Conservation (phyloP, 768 basidiomycete genomes). For the Rhodotorula kratochvilovae region DNA sequence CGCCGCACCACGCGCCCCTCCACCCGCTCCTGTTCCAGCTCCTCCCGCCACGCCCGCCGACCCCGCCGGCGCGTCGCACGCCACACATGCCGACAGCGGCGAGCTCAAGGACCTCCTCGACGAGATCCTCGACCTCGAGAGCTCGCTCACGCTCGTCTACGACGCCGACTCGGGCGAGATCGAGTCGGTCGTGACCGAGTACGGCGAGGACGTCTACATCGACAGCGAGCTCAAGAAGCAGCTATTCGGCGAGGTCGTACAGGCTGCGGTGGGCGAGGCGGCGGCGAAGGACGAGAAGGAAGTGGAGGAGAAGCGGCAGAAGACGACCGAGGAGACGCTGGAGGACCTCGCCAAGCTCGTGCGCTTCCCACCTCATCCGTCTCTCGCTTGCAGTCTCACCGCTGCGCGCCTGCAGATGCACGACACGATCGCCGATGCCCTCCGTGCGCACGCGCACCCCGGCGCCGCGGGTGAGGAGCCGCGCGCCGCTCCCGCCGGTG, state of each 20-base stretch:
- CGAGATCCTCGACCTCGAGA: neutral
- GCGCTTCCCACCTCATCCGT: neutral
- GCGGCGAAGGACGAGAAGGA: neutral
- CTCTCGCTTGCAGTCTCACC: no score
- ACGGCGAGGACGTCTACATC: constrained; percentile 7
- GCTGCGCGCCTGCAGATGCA: neutral
- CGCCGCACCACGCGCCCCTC: no score
- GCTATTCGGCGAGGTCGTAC: neutral
- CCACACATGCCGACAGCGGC: neutral
- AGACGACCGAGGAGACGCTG: neutral
- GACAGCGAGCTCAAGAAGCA: constrained; percentile 12
- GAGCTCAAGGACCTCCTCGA: neutral
- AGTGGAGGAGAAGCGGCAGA: neutral
- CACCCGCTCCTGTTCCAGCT: no score
- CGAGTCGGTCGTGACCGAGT: constrained; percentile 13
- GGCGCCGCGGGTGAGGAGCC: neutral
- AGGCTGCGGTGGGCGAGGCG: neutral
- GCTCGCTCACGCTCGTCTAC: constrained; percentile 21
- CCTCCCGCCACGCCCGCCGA: no score
- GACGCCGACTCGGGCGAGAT: constrained; percentile 28
- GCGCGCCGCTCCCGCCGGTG: neutral
- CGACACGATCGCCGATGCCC: constrained; percentile 1
- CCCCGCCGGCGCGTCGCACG: neutral
- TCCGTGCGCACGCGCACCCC: neutral
- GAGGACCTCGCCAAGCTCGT: constrained; percentile 12